Percentiles rank a stretch among this genome's conserved stretches.
Conservation (phyloP, 2,329 filamentous ascomycete species). For the Penicillium sp. region DNA sequence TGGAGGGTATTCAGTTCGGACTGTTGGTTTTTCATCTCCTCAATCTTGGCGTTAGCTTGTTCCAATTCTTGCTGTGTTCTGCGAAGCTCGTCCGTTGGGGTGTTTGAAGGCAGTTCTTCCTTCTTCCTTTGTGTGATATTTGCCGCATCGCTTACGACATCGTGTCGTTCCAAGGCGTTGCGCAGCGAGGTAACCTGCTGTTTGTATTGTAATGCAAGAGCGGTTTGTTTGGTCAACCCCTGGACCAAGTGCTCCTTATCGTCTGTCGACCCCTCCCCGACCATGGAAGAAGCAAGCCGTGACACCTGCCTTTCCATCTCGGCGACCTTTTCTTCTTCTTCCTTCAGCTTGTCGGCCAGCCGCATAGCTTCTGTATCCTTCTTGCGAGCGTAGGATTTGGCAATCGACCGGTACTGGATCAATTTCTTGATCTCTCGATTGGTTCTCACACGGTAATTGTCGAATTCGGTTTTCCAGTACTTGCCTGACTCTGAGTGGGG, state of each 20-base stretch:
- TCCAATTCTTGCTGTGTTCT: constrained; percentile 36
- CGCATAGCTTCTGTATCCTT: constrained; percentile 57
- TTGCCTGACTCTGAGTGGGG: constrained; percentile 58
- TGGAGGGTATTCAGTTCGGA: constrained; percentile 36
- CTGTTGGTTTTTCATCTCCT: constrained; percentile 32
- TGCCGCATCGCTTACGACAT: constrained; percentile 32
- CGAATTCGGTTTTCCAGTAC: constrained; percentile 62
- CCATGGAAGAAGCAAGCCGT: constrained; percentile 42
- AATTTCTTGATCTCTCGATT: constrained; percentile 60
- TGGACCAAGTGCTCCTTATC: constrained; percentile 42
- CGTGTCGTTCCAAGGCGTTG: constrained; percentile 38
- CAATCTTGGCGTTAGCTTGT: constrained; percentile 34
- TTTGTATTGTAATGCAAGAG: constrained; percentile 45
- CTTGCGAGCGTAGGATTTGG: constrained; percentile 58
- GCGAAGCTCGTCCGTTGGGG: constrained; percentile 27
- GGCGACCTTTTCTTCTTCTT: constrained; percentile 47
- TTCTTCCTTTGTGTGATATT: constrained; percentile 22
- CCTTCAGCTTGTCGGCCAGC: constrained; percentile 51
- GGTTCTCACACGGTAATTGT: constrained; percentile 56
- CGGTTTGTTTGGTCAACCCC: constrained; percentile 44
- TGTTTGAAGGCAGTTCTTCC: constrained; percentile 14
- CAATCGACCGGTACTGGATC: constrained; percentile 57
- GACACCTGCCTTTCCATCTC: constrained; percentile 46
- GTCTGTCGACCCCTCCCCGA: constrained; percentile 27
- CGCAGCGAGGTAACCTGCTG: constrained; percentile 41